Conservation (phyloP, 176 grass and related monocot species). For the Cenchrus americanus region DNA sequence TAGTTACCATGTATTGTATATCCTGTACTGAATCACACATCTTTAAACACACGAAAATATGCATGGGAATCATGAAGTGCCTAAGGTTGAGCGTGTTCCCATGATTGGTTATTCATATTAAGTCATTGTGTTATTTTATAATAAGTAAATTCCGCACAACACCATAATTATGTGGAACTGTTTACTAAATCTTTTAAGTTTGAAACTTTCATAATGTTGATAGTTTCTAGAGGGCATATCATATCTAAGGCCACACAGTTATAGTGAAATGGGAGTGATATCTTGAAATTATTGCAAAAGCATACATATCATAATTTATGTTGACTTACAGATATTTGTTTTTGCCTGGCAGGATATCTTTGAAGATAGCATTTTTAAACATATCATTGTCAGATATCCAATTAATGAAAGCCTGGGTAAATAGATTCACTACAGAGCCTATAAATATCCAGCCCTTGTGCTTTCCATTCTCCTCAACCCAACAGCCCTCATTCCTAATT, state of each 20-base stretch:
- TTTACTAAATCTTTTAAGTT: too few relatives aligned
- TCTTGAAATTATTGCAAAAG: not conserved
- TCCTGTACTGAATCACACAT: too few relatives aligned
- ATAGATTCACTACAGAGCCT: not conserved
- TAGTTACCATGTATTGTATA: too few relatives aligned
- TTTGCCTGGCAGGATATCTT: not conserved
- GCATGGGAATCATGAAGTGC: too few relatives aligned
- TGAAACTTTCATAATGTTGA: not conserved
- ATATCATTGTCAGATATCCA: not conserved
- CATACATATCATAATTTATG: not conserved
- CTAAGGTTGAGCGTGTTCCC: too few relatives aligned
- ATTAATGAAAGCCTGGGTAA: not conserved
- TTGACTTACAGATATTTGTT: not conserved
- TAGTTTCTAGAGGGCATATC: not conserved
- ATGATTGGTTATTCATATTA: too few relatives aligned
- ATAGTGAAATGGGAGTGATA: not conserved
- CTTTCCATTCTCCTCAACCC: not conserved
- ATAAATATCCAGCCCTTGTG: not conserved
- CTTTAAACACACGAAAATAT: too few relatives aligned
- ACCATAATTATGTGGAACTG: too few relatives aligned
- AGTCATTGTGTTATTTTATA: too few relatives aligned
- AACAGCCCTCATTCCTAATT: not conserved
- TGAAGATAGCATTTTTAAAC: not conserved
- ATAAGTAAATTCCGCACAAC: too few relatives aligned
- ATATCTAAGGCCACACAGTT: not conserved